Conservation (phyloP, 352 stramenopile species). For the Globisporangium middletonii region DNA sequence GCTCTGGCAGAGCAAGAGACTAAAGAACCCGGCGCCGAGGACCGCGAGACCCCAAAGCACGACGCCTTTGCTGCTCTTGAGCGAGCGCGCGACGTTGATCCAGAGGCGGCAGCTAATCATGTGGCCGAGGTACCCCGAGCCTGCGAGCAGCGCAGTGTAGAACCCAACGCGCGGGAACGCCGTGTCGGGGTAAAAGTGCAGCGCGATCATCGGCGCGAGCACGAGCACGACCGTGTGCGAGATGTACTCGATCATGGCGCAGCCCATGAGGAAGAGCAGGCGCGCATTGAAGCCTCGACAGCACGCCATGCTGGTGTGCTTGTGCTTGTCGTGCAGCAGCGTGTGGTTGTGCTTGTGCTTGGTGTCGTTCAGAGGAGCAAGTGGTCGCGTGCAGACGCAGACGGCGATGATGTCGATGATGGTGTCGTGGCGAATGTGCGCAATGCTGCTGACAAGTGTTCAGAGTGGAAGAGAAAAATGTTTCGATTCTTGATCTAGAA, state of each 20-base stretch:
- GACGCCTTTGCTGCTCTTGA: slow-evolving; percentile 75
- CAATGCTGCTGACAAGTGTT: too few relatives aligned
- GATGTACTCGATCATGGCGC: slow-evolving; percentile 75
- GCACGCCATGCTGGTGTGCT: slow-evolving; percentile 25
- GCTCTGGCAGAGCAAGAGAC: slow-evolving; percentile 70
- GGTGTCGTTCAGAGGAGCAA: too few relatives aligned
- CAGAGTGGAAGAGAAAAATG: too few relatives aligned
- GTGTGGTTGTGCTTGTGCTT: not conserved
- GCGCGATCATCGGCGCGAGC: slow-evolving; percentile 60
- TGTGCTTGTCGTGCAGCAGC: not conserved
- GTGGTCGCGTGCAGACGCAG: too few relatives aligned
- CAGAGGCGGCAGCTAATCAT: slow-evolving; percentile 67
- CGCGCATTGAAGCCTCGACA: slow-evolving; percentile 65
- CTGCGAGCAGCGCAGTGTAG: slow-evolving; percentile 68
- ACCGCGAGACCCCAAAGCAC: slow-evolving; percentile 77
- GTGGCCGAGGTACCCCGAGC: slow-evolving; percentile 61
- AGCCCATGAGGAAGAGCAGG: slow-evolving; percentile 75
- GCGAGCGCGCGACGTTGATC: slow-evolving; percentile 68
- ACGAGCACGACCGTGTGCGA: slow-evolving; percentile 64
- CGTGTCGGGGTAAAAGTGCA: slow-evolving; percentile 75
- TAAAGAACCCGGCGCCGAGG: slow-evolving; percentile 62
- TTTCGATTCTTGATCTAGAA: too few relatives aligned
- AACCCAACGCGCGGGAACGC: slow-evolving; percentile 69
- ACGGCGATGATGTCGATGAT: too few relatives aligned
- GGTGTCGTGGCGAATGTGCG: not conserved